Evolutionary conservation across 768 basidiomycete species (phyloP).

Genomic region (Rhodocollybia butyracea): DNA sequence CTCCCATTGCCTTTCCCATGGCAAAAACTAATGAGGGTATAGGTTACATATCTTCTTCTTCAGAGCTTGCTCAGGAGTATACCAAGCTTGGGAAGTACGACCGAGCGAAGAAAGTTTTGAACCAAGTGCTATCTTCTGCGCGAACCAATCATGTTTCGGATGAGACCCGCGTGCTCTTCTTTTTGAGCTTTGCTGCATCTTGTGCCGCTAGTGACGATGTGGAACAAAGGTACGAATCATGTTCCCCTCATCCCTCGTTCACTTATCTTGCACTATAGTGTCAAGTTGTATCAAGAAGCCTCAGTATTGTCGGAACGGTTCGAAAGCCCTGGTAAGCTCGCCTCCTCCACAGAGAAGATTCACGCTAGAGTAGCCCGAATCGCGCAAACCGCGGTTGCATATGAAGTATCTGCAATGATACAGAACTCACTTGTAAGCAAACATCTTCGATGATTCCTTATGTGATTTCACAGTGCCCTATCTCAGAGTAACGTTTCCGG

Average conservation of each 20-base stretch:
- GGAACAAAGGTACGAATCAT: constrained; percentile 45
- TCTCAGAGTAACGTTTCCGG: constrained; percentile 57
- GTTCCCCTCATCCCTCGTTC: background rate
- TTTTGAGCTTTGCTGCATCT: constrained; percentile 65
- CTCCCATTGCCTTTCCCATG: background rate
- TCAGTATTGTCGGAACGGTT: constrained; percentile 37
- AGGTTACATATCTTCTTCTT: constrained; percentile 64
- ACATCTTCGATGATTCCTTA: background rate
- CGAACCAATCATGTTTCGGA: constrained; percentile 44
- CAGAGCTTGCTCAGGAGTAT: constrained; percentile 79
- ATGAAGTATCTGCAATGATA: constrained; percentile 64
- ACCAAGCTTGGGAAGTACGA: constrained; percentile 69
- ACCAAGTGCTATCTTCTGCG: constrained; percentile 46
- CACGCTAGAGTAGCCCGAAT: constrained; percentile 54
- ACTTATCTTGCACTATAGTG: constrained; percentile 25
- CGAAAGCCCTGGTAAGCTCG: constrained; percentile 41
- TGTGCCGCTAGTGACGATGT: constrained; percentile 59
- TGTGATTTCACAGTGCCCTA: background rate
- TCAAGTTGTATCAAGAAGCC: constrained; percentile 60
- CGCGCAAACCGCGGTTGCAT: constrained; percentile 71
- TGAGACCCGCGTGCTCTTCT: constrained; percentile 50
- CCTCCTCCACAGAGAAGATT: constrained; percentile 55
- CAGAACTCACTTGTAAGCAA: constrained; percentile 60
- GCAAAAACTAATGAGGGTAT: background rate
- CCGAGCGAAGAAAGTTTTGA: constrained; percentile 65